Conservation (phyloP, 805 yeast genomes). For the Candida glaebosa region DNA sequence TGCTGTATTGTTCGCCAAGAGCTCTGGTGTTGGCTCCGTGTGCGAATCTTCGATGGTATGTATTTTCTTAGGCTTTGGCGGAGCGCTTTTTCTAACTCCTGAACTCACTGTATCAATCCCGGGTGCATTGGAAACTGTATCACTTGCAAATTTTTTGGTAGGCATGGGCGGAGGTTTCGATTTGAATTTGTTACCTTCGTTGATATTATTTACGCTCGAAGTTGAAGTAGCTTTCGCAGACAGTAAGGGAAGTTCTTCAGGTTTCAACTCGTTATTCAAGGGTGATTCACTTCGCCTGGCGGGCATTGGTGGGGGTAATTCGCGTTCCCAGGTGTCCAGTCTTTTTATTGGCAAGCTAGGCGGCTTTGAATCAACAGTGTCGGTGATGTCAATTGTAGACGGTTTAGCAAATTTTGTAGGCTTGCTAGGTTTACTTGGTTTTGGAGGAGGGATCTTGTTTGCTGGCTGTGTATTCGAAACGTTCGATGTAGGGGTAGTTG, state of each 20-base stretch:
- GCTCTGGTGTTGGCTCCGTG: not conserved
- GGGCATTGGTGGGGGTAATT: conserved; percentile 6
- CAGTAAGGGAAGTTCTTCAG: not conserved
- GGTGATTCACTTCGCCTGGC: conserved; percentile 4
- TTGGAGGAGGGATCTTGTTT: conserved; percentile 6
- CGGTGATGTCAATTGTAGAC: conserved; percentile 1
- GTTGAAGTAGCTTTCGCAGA: not conserved
- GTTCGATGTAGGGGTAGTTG: conserved; percentile 3
- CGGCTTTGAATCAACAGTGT: not conserved
- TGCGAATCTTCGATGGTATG: not conserved
- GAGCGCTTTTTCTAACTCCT: conserved; percentile 22
- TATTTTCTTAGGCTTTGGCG: conserved; percentile 43
- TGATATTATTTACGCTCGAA: not conserved
- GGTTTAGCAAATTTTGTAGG: conserved; percentile 5
- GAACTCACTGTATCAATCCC: not conserved
- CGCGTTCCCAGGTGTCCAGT: not conserved
- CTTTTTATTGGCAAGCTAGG: not conserved
- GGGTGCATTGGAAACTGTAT: conserved; percentile 3
- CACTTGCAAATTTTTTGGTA: not conserved
- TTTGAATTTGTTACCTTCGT: no score
- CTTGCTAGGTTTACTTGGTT: conserved; percentile 4
- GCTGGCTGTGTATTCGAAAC: conserved; percentile 10
- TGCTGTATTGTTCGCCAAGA: not conserved
- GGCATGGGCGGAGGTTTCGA: conserved; percentile 1
- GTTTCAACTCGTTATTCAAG: not conserved